Percentiles rank a stretch among this genome's conserved stretches.
These are phyloP conservation scores for Medicago truncatula DNA, from an alignment of 306 rosid species.

Conservation along the genomic window MtrunA17r5.0-ANR NC_053045.1:61339001-61339500, in stretches of 20 bases:
- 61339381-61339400: constrained; percentile 62
- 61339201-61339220: constrained; percentile 56
- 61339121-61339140: constrained; percentile 54
- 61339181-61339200: constrained; percentile 48
- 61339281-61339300: constrained; percentile 81
- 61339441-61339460: constrained; percentile 61
- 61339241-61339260: constrained; percentile 60
- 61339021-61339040: constrained; percentile 62
- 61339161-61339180: constrained; percentile 49
- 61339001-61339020: constrained; percentile 66
- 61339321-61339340: constrained; percentile 88
- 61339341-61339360: constrained; percentile 90
- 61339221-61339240: constrained; percentile 53
- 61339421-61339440: constrained; percentile 48
- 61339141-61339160: constrained; percentile 65
- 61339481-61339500: constrained; percentile 57
- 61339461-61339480: constrained; percentile 81
- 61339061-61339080: constrained; percentile 55
- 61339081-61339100: constrained; percentile 54
- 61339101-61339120: constrained; percentile 46
- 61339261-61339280: constrained; percentile 59
- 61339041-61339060: constrained; percentile 65
- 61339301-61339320: constrained; percentile 95
- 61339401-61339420: constrained; percentile 70
- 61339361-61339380: constrained; percentile 64